Conservation (phyloP, 2,329 filamentous ascomycete species). For the Penicillium sp. region DNA sequence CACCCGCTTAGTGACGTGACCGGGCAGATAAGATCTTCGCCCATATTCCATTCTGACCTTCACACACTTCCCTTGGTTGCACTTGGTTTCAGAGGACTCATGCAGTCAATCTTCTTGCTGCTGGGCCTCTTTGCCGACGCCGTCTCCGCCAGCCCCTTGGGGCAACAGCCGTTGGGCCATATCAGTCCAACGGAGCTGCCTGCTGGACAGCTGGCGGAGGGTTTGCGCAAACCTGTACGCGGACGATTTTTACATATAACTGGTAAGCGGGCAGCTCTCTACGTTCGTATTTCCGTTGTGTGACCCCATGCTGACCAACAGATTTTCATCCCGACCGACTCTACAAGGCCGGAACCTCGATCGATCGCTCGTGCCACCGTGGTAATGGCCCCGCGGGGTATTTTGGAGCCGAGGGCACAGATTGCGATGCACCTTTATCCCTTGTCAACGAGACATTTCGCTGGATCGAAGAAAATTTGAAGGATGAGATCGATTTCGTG, state of each 20-base stretch:
- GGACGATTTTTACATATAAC: constrained; percentile 40
- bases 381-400: constrained; percentile 72
- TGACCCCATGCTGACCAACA: constrained; percentile 36
- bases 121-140: constrained; percentile 14
- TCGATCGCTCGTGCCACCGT: constrained; percentile 71
- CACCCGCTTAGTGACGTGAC: constrained; percentile 4
- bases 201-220: neutral
- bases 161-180: constrained; percentile 11
- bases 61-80: neutral
- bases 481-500: constrained; percentile 80
- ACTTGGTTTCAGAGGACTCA: constrained; percentile 7
- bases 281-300: neutral
- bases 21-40: constrained; percentile 1
- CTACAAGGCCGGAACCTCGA: constrained; percentile 76
- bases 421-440: constrained; percentile 79
- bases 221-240: constrained; percentile 4
- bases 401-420: constrained; percentile 81
- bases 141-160: constrained; percentile 12
- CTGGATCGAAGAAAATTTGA: constrained; percentile 78
- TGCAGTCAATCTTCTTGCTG: constrained; percentile 15
- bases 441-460: constrained; percentile 85
- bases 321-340: constrained; percentile 90
- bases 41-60: neutral
- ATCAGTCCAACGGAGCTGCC: neutral
- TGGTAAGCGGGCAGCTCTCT: constrained; percentile 17